A percentile compares a stretch with the other conserved stretches of the same genome.
These are phyloP conservation scores for Aspergillus eucalypticola DNA, from an alignment of 2,329 filamentous ascomycete species.

Conservation along the genomic window DNA sequence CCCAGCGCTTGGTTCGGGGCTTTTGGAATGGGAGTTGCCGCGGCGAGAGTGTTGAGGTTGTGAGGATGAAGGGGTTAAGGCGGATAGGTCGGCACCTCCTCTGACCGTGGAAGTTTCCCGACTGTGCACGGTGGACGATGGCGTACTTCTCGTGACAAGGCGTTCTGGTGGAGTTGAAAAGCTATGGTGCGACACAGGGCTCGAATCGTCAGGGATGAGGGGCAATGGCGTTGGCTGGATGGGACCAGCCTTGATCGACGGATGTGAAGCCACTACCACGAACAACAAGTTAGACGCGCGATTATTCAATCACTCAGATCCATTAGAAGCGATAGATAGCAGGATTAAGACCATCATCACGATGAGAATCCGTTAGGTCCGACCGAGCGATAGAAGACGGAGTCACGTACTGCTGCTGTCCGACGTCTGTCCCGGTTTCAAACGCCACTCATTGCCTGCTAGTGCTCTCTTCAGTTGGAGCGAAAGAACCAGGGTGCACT, in stretches of 20 bases:
- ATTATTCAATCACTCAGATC: background rate
- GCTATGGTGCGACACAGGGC: conserved; percentile 39
- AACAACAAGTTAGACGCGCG: conserved; percentile 14
- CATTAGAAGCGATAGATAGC: background rate
- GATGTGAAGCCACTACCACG: conserved; percentile 39
- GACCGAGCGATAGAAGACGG: background rate
- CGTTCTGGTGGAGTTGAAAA: conserved; percentile 41
- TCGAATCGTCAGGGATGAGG: conserved; percentile 44
- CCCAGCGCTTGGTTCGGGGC: conserved; percentile 38
- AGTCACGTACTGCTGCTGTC: conserved; percentile 23
- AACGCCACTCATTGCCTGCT: conserved; percentile 19
- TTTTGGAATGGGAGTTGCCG: conserved; percentile 46
- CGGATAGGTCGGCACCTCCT: conserved; percentile 43
- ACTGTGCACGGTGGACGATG: conserved; percentile 42
- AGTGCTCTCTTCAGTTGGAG: conserved; percentile 19
- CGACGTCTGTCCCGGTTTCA: conserved; percentile 17
- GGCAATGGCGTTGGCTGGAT: conserved; percentile 42
- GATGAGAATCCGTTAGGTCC: conserved; percentile 11
- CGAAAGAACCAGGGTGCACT: conserved; percentile 14
- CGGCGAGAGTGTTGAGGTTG: conserved; percentile 38
- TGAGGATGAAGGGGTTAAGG: conserved; percentile 37
- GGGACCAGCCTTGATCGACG: conserved; percentile 39
- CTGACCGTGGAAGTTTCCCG: conserved; percentile 47
- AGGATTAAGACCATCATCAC: background rate
- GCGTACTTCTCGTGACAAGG: conserved; percentile 38